These are phyloP conservation scores for Dactylonectria macrodidyma DNA, from an alignment of 2,329 filamentous ascomycete species.

Conservation along the genomic window DNA sequence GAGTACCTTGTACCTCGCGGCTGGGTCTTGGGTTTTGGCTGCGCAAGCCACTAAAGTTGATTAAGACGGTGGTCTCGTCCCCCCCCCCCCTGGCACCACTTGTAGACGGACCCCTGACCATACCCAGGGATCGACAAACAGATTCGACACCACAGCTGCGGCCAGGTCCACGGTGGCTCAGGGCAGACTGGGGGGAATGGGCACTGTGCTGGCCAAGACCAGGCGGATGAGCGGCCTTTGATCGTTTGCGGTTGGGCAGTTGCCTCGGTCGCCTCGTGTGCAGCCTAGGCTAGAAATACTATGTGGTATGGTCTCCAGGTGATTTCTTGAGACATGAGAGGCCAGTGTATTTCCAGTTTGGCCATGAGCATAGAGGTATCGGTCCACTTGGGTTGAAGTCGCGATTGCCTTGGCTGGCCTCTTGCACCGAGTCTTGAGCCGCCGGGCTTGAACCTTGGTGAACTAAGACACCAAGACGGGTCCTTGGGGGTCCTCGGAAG, in stretches of 20 bases:
- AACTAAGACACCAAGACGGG: neutral
- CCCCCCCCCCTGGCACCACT: neutral
- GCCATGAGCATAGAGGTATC: neutral
- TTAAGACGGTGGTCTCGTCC: neutral
- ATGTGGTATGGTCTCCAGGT: neutral
- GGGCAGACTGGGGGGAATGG: neutral
- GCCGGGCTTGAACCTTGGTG: neutral
- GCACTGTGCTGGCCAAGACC: neutral
- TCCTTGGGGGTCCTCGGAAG: neutral
- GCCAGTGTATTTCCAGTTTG: conserved; percentile 1
- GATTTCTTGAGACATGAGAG: neutral
- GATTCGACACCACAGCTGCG: neutral
- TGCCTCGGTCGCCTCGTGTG: neutral
- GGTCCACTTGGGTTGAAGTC: neutral
- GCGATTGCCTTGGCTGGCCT: neutral
- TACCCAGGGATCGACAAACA: neutral
- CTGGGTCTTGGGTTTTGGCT: neutral
- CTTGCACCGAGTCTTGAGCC: neutral
- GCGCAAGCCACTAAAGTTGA: neutral
- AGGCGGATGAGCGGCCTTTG: neutral
- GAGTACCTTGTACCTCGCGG: neutral
- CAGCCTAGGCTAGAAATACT: neutral
- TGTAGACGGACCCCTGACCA: conserved; percentile 2
- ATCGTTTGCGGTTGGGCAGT: neutral
- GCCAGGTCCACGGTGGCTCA: neutral